These are phyloP conservation scores for Infundibulicybe gibba DNA, from an alignment of 768 basidiomycete genomes.

Conservation along the genomic window DNA sequence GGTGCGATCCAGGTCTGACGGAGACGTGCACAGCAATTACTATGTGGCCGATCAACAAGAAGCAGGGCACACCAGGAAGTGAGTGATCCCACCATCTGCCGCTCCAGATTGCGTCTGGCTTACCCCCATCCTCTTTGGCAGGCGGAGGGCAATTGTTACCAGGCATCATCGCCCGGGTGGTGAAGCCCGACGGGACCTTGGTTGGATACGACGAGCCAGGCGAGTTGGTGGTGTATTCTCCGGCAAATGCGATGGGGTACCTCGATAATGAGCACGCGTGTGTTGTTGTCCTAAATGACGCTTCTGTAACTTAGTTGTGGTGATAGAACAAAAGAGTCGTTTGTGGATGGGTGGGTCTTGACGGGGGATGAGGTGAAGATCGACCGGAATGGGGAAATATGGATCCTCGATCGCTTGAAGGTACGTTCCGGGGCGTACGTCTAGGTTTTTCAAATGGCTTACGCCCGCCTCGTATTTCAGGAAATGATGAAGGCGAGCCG, in stretches of 20 bases:
- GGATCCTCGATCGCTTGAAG: conserved; percentile 64
- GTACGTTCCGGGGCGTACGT: conserved; percentile 24
- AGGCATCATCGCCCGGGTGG: conserved; percentile 49
- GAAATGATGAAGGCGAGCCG: conserved; percentile 39
- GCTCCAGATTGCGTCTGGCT: no score
- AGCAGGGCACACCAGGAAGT: conserved; percentile 53
- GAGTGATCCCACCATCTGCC: conserved; percentile 3
- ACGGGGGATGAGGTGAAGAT: conserved; percentile 67
- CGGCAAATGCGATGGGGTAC: conserved; percentile 55
- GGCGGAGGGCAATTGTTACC: conserved; percentile 55
- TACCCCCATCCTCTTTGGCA: conserved; percentile 4
- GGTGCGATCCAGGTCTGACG: conserved; percentile 57
- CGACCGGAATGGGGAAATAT: conserved; percentile 49
- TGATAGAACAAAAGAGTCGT: conserved; percentile 62
- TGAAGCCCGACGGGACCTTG: conserved; percentile 54
- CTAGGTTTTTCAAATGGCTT: neutral
- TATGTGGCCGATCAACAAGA: conserved; percentile 43
- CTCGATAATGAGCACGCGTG: conserved; percentile 59
- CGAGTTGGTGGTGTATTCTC: conserved; percentile 52
- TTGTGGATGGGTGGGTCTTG: conserved; percentile 68
- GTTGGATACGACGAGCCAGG: conserved; percentile 56
- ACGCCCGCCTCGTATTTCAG: conserved; percentile 12
- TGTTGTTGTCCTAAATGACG: conserved; percentile 17
- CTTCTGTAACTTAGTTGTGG: no score
- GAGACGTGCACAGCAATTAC: conserved; percentile 53